These are phyloP conservation scores for Tylopilus intermedius DNA, from an alignment of 768 basidiomycete species.

Conservation along the genomic window DNA sequence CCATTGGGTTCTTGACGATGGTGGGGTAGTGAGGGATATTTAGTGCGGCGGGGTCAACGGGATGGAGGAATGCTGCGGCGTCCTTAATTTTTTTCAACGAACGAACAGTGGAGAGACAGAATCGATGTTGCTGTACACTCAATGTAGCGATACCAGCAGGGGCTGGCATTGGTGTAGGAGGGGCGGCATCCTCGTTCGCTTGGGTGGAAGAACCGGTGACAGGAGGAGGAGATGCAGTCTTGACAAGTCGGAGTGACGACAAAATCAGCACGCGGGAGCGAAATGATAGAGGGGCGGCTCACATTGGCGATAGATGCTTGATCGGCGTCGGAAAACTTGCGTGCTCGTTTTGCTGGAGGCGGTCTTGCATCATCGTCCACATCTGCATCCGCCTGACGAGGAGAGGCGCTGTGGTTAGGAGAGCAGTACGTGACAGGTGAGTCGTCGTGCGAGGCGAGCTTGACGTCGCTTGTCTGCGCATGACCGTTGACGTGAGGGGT, in stretches of 20 bases:
- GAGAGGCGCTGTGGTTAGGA: constrained; percentile 25
- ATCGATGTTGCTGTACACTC: constrained; percentile 70
- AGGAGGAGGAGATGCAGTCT: constrained; percentile 76
- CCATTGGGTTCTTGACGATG: constrained; percentile 91
- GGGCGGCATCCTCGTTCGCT: constrained; percentile 23
- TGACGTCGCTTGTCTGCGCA: constrained; percentile 4
- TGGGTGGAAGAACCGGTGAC: constrained; percentile 40
- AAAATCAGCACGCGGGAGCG: constrained; percentile 49
- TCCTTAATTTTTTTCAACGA: constrained; percentile 85
- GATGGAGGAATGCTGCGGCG: constrained; percentile 71
- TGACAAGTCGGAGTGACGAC: constrained; percentile 23
- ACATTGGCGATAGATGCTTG: constrained; percentile 71
- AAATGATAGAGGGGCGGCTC: constrained; percentile 48
- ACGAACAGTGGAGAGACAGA: constrained; percentile 71
- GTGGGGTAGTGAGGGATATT: constrained; percentile 83
- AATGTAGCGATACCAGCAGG: constrained; percentile 37
- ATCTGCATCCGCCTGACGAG: constrained; percentile 23
- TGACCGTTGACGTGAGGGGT: constrained; percentile 24
- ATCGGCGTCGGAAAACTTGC: constrained; percentile 73
- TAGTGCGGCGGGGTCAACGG: constrained; percentile 83
- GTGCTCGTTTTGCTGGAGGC: constrained; percentile 79
- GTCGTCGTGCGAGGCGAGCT: constrained; percentile 24
- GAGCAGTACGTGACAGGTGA: constrained; percentile 33
- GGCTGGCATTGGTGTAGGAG: neutral
- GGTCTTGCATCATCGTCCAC: constrained; percentile 52